Base-by-base conservation (phyloP, 2,329 filamentous ascomycete genomes). In the Pseudovirgaria hyperparasitica region DNA sequence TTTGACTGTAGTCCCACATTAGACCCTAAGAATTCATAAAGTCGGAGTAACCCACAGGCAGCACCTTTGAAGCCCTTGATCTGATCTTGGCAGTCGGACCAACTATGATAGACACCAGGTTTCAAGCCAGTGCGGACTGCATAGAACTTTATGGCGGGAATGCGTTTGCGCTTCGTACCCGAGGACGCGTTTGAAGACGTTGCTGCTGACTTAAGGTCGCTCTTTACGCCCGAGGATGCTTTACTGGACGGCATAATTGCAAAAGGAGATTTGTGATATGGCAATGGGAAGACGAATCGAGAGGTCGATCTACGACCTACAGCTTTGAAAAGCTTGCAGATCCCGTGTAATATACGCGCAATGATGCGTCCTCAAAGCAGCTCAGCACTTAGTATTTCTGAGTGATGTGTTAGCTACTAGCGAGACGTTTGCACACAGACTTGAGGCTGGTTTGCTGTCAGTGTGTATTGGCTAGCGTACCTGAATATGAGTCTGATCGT, bases 91-190 rank as follows among this genome's bases (percentile, higher is more conserved):
- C 70, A 76, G 35, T 77, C 72, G 22, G 55, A 52, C 71, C 72
- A 78, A 30, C 60, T 66, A 42, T 69, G 61, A 44, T 78, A 78
- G 25, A 79, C 62, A 7, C 72, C 74, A 4, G 74, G 72, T 22
- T 53, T 57, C 35, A 65, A 66, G 9, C 74, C 74, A 10, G 55
- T 55, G 35, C 66, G 68, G 22, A 79, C 74, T 6, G 71, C 72
- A 43, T 78, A 79, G 46, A 70, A 76, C 40, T 74, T 75, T 16
- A 56, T 56, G 20, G 59, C 52, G 3, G 45, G 38, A 2, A 50
- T 50, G 36, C 67, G 57, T 47, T 74, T 76, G 32, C 70, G 61
- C 45, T 75, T 76, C 9, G 55, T 58, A 14, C 64, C 63, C 24
- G 48, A 48, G 16, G 53, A 54, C 13, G 53, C 42, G 13, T 36